These are phyloP conservation scores for Sextonia rubra DNA, from an alignment of 164 flowering plant genomes.

Conservation along the genomic window DNA sequence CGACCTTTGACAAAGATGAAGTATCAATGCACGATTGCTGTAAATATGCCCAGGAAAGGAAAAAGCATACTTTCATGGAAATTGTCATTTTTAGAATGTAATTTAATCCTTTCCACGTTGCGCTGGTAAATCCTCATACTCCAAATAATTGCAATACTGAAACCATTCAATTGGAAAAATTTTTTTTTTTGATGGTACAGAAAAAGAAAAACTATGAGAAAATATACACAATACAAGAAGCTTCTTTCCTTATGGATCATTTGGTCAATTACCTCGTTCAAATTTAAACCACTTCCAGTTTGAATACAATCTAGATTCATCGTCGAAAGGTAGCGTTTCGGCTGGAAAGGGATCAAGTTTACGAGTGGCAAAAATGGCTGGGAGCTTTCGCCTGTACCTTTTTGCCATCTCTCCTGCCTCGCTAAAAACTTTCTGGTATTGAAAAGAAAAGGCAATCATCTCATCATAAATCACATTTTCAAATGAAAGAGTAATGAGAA, in stretches of 20 bases:
- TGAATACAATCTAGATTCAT: slow-evolving; percentile 56
- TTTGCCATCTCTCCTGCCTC: slow-evolving; percentile 91
- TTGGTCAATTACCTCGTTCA: slow-evolving; percentile 28
- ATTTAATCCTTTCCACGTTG: too few species aligned
- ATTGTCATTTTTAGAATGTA: too few species aligned
- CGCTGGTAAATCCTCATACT: too few species aligned
- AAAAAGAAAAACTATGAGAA: background rate
- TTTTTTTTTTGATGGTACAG: too few species aligned
- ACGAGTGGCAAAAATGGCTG: slow-evolving; percentile 23
- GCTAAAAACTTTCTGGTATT: slow-evolving; percentile 60
- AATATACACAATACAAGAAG: background rate
- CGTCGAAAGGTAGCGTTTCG: slow-evolving; percentile 41
- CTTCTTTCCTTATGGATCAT: slow-evolving; percentile 6
- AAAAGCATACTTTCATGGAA: too few species aligned
- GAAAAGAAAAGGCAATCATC: background rate
- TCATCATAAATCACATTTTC: background rate
- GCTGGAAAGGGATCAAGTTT: slow-evolving; percentile 35
- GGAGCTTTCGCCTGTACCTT: slow-evolving; percentile 61
- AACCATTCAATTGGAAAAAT: too few species aligned
- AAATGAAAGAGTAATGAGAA: background rate
- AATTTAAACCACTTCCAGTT: slow-evolving; percentile 93
- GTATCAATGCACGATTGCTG: too few species aligned
- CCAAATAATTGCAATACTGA: too few species aligned
- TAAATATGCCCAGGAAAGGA: too few species aligned
- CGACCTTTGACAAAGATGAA: too few species aligned